These are phyloP conservation scores for Hemileia vastatrix DNA, from an alignment of 1,284 basidiomycete species.

Conservation along the genomic window DNA sequence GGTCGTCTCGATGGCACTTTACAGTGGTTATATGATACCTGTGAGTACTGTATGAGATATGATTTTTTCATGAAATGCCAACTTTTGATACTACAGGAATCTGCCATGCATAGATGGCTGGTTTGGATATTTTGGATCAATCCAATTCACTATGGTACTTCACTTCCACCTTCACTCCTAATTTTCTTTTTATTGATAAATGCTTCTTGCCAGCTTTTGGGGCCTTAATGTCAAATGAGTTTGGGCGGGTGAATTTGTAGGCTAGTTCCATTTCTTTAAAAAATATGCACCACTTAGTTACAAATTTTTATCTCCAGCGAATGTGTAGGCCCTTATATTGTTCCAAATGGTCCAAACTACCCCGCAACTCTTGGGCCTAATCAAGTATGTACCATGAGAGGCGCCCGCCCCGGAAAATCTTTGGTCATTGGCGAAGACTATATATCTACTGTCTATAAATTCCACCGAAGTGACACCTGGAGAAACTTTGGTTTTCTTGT, in stretches of 20 bases:
- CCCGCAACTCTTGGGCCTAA: slow-evolving; percentile 44
- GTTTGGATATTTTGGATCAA: slow-evolving; percentile 52
- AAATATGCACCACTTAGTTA: slow-evolving; percentile 19
- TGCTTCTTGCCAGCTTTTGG: no score
- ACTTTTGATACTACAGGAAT: no score
- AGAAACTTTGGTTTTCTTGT: slow-evolving; percentile 14
- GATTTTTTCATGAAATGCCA: no score
- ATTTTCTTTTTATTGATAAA: slow-evolving; percentile 46
- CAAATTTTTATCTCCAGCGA: slow-evolving; percentile 26
- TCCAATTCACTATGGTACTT: slow-evolving; percentile 55
- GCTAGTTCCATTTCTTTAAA: slow-evolving; percentile 27
- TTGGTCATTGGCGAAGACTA: slow-evolving; percentile 45
- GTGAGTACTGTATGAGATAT: not conserved
- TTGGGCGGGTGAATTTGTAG: slow-evolving; percentile 53
- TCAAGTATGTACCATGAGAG: slow-evolving; percentile 45
- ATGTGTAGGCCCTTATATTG: slow-evolving; percentile 34
- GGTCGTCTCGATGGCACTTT: slow-evolving; percentile 48
- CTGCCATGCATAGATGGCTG: slow-evolving; percentile 34
- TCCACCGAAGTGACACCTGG: slow-evolving; percentile 4
- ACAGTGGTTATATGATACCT: slow-evolving; percentile 47
- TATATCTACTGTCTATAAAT: slow-evolving; percentile 12
- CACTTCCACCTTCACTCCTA: not conserved
- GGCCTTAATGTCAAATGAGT: slow-evolving; percentile 72
- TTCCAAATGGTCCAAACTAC: slow-evolving; percentile 46
- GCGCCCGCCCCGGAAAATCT: slow-evolving; percentile 38